Percentiles rank a stretch among this genome's conserved stretches.
Conservation (phyloP, 2,329 filamentous ascomycete genomes). For the Ceratocystis variospora region DNA sequence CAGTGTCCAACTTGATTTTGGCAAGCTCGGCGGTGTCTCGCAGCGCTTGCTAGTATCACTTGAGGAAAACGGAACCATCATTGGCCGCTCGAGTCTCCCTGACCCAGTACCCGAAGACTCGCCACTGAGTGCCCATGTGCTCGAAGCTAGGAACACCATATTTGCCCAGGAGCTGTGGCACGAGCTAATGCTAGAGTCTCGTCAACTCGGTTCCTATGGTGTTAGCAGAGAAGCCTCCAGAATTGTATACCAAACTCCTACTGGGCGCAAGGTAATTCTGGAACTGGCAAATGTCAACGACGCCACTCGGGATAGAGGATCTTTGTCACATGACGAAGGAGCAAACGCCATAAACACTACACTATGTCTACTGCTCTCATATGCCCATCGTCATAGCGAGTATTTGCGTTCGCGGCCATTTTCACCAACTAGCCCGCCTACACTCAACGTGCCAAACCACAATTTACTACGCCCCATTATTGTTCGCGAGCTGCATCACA, state of each 20-base stretch:
- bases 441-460: conserved; percentile 32
- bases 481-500: conserved; percentile 34
- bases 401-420: conserved; percentile 49
- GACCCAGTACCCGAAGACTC: conserved; percentile 40
- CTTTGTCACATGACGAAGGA: conserved; percentile 33
- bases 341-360: conserved; percentile 54
- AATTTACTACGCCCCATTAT: conserved; percentile 40
- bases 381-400: conserved; percentile 66
- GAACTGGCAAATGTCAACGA: conserved; percentile 47
- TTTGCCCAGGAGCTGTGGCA: conserved; percentile 82
- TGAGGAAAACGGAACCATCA: conserved; percentile 38
- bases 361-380: conserved; percentile 62
- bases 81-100: conserved; percentile 38
- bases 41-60: conserved; percentile 56
- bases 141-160: conserved; percentile 62
- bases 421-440: conserved; percentile 28
- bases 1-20: conserved; percentile 56
- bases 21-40: conserved; percentile 36
- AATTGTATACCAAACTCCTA: conserved; percentile 42
- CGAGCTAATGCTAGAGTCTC: conserved; percentile 71
- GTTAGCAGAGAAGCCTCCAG: conserved; percentile 49
- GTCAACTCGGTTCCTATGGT: conserved; percentile 54
- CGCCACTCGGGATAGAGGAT: conserved; percentile 28
- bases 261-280: conserved; percentile 45
- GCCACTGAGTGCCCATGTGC: conserved; percentile 53